Conservation (phyloP, 2,329 filamentous ascomycete species). For the Fusarium vanettenii region DNA sequence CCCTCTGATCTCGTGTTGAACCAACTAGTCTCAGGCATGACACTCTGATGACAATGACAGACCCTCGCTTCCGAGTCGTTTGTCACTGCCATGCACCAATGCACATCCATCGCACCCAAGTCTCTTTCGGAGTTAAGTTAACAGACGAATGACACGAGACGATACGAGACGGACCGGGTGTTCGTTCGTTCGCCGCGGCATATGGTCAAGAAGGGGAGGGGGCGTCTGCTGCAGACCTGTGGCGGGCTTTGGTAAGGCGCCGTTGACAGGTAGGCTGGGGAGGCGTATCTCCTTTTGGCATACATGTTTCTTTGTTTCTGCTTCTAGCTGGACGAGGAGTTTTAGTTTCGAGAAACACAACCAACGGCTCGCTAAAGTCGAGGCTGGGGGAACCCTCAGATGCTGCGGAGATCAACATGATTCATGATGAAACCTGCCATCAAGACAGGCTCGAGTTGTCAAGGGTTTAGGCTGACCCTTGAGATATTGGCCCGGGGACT, state of each 20-base stretch:
- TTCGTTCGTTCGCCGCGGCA: slow-evolving; percentile 37
- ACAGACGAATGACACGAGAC: slow-evolving; percentile 29
- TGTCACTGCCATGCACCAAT: neutral
- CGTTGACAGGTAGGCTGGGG: slow-evolving; percentile 31
- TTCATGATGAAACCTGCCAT: slow-evolving; percentile 31
- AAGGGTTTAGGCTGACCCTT: slow-evolving; percentile 1
- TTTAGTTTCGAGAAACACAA: neutral
- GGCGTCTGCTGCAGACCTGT: slow-evolving; percentile 22
- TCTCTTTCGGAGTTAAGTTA: slow-evolving; percentile 13
- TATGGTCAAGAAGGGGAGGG: slow-evolving; percentile 11
- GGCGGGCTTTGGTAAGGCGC: slow-evolving; percentile 26
- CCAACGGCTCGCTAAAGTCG: slow-evolving; percentile 2
- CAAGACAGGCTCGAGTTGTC: slow-evolving; percentile 4
- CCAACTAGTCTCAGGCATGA: neutral
- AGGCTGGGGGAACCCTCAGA: neutral
- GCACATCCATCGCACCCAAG: slow-evolving; percentile 14
- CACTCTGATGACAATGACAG: neutral
- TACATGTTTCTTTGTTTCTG: slow-evolving; percentile 1
- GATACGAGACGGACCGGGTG: slow-evolving; percentile 26
- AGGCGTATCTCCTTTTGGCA: slow-evolving; percentile 26
- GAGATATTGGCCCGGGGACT: neutral
- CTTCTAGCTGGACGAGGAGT: slow-evolving; percentile 1
- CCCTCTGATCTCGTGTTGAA: neutral
- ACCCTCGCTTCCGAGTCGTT: neutral
- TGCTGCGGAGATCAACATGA: slow-evolving; percentile 24